Conservation (phyloP, 2,329 filamentous ascomycete genomes). For the Nothophoma quercina region DNA sequence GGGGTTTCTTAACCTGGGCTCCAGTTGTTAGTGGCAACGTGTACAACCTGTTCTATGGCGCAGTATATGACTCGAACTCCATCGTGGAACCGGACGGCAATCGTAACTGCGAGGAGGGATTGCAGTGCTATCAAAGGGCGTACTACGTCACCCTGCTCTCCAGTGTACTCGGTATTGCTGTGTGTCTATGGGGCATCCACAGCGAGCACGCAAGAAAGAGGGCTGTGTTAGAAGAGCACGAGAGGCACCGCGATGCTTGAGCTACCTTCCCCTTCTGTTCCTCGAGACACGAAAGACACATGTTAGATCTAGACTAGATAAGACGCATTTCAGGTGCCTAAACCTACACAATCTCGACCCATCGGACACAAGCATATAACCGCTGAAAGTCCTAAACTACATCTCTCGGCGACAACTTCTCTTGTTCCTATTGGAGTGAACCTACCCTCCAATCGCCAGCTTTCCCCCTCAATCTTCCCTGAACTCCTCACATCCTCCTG, state of each 20-base stretch:
- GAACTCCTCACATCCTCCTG: too few relatives aligned
- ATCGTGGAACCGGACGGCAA: conserved; percentile 72
- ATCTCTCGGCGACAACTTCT: too few relatives aligned
- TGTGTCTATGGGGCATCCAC: conserved; percentile 75
- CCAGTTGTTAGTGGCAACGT: conserved; percentile 88
- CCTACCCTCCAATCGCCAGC: too few relatives aligned
- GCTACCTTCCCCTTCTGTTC: neutral
- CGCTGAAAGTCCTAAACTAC: too few relatives aligned
- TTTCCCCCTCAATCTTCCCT: too few relatives aligned
- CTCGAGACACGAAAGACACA: neutral
- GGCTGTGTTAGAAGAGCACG: conserved; percentile 42
- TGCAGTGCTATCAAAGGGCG: conserved; percentile 80
- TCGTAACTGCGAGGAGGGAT: conserved; percentile 76
- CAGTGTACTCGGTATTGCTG: conserved; percentile 71
- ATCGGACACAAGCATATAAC: too few relatives aligned
- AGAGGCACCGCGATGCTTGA: conserved; percentile 41
- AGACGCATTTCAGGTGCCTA: too few relatives aligned
- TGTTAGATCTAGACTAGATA: neutral
- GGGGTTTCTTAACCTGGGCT: conserved; percentile 92
- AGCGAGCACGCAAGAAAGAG: conserved; percentile 58
- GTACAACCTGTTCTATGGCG: conserved; percentile 91
- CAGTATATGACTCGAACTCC: conserved; percentile 82
- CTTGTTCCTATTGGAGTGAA: too few relatives aligned
- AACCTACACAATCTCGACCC: too few relatives aligned
- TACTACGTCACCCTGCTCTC: conserved; percentile 81